Base-by-base conservation (phyloP, 441 rosid species). In the Croton laevigatus region DNA sequence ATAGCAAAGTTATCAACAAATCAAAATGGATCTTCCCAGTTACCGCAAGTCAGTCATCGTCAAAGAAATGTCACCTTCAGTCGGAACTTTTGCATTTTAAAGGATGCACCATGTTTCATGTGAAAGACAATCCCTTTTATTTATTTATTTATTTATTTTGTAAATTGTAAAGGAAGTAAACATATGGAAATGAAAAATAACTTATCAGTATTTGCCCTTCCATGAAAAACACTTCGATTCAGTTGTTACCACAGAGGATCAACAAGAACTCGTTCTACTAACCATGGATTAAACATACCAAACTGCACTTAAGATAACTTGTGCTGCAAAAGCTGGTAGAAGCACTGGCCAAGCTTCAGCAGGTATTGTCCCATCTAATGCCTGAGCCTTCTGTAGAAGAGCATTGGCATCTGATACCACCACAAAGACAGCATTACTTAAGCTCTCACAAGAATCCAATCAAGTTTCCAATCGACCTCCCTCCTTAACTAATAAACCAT, bases 341-440 rank as follows among this genome's bases (percentile, higher is more conserved):
- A 91, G 88, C 59, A 85, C 92, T 0, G 90, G 85, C 58, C 74
- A 82, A 62, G 93, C 92, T 59, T 88, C 97, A 8, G 40, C 8
- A 0, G 96, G 96, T 63, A 93, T 80, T 8, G 83, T 80, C 62
- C 77, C 82, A 0, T 87, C 88, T 59, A 93, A 81, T 58, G 82
- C 91, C 20, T 90, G 94, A 48, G 96, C 93, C 87, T 89, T 91
- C 79, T 75, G 75, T 70, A 91, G 79, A 79, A 91, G 97, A 20
- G 67, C 82, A 78, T 93, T 89, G 49, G 98, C 96, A 3, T 88
- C 86, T 7, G 96, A 91, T 44, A 93, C 98, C 73, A 91, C 88
- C 71, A 89, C 98, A 70, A 86, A 91, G 61, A 91, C 91, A 1
- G 81, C 92, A 55, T 84, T 79, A 55, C 86, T 79, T 49, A 88